These are phyloP conservation scores for Cladosporium halotolerans DNA, from an alignment of 2,329 filamentous ascomycete genomes.

Conservation along the genomic window DNA sequence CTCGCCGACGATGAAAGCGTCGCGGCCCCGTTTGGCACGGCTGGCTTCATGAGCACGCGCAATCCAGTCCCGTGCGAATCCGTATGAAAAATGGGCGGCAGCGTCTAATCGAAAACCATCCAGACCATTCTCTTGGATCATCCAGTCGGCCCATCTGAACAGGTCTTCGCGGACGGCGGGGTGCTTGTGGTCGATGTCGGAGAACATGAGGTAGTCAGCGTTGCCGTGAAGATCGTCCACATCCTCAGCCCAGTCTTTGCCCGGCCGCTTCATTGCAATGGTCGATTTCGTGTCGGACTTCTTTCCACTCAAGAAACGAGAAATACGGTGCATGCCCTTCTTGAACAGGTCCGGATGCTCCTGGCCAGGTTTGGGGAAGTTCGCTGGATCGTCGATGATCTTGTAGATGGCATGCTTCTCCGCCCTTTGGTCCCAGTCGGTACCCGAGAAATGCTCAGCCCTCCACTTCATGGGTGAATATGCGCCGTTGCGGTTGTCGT, in stretches of 20 bases:
- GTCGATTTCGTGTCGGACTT: constrained; percentile 2
- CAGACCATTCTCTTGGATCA: constrained; percentile 54
- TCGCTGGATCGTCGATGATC: constrained; percentile 44
- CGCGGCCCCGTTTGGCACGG: constrained; percentile 28
- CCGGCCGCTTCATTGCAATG: constrained; percentile 24
- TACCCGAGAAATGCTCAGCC: constrained; percentile 62
- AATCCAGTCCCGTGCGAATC: constrained; percentile 63
- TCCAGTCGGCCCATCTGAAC: constrained; percentile 62
- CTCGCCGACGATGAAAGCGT: constrained; percentile 63
- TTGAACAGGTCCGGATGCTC: constrained; percentile 17
- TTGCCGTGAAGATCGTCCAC: constrained; percentile 63
- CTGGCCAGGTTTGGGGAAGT: constrained; percentile 22
- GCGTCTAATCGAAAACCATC: constrained; percentile 66
- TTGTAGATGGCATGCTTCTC: constrained; percentile 59
- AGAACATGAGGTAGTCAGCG: constrained; percentile 64
- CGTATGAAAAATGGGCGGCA: constrained; percentile 63
- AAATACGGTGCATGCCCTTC: constrained; percentile 20
- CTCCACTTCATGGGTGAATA: constrained; percentile 60
- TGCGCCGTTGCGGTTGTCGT: constrained; percentile 50
- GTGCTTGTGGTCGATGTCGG: constrained; percentile 61
- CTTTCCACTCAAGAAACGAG: constrained; percentile 17
- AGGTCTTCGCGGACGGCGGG: constrained; percentile 60
- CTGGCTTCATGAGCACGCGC: constrained; percentile 47
- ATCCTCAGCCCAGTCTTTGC: constrained; percentile 58
- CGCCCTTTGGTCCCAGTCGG: constrained; percentile 56